Evolutionary conservation across 1,284 basidiomycete genomes (phyloP), one percentile per base, ranked within the genome.

Genomic region (Coriolopsis trogii): DNA sequence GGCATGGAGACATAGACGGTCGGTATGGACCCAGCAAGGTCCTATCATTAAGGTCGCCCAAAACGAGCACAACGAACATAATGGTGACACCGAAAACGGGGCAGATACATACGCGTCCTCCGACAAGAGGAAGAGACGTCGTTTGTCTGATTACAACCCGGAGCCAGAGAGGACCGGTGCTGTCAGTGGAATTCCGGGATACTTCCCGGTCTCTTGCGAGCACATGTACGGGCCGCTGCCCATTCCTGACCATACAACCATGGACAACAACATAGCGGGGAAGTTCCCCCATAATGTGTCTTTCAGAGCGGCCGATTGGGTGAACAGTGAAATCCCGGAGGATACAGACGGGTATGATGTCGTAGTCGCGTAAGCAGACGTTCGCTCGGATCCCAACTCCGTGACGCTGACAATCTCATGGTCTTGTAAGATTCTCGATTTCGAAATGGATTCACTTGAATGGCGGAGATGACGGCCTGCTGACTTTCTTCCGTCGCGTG

Each of bases 381-480:
- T 37, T 4, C 20, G 37, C 12, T 3, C 21, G 18, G 28, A 30
- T 15, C 13, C 20, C 36, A 25, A 18, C n/a, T n/a, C n/a, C n/a
- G n/a, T n/a, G n/a, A n/a, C n/a, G n/a, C n/a, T n/a, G n/a, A n/a
- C n/a, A n/a, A n/a, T n/a, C n/a, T n/a, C n/a, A 29, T 16, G 24
- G 16, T 20, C 33, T 3, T 40, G 7, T 4, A 13, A 93, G 90
- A 1, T 84, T 93, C 55, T 93, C 91, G 0, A 71, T 93, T 38
- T 82, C 89, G 0, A 93, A 93, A 68, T 93, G 91, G 91, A 89
- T 93, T 23, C 91, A 93, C 67, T 72, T 93, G 3, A 85, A 92
- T 58, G 73, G 73, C 8, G 87, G 88, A 10, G 91, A 93, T 59
- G 78, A 79, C 1, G 90, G 83, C 0, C 58, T 93, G 10, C 60